Conservation (phyloP, 768 basidiomycete genomes). For the Russula sp. region DNA sequence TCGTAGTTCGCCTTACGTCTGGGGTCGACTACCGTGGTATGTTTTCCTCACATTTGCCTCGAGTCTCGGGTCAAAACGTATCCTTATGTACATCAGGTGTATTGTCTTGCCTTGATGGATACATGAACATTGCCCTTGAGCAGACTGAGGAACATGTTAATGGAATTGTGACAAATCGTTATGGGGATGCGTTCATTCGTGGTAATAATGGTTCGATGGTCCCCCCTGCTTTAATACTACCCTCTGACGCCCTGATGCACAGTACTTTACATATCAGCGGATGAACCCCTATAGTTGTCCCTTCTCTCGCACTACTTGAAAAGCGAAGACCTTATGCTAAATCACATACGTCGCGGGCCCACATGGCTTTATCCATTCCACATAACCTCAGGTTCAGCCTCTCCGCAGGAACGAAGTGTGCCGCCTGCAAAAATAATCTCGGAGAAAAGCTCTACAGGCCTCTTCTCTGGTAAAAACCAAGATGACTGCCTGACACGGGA, state of each 20-base stretch:
- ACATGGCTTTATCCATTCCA: not conserved
- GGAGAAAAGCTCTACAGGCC: not conserved
- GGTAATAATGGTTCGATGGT: slow-evolving; percentile 74
- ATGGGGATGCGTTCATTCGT: slow-evolving; percentile 93
- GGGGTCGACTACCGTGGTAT: slow-evolving; percentile 18
- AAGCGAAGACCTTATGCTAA: not conserved
- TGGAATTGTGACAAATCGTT: slow-evolving; percentile 78
- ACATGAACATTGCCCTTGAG: slow-evolving; percentile 98
- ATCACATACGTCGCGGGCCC: not conserved
- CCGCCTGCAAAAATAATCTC: not conserved
- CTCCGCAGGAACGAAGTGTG: not conserved
- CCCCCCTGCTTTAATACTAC: not conserved
- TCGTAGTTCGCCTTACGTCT: slow-evolving; percentile 69
- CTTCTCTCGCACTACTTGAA: not conserved
- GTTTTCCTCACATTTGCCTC: slow-evolving; percentile 8
- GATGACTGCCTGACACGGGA: not conserved
- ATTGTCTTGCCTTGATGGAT: slow-evolving; percentile 92
- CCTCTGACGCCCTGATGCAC: slow-evolving; percentile 1
- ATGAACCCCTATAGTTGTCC: slow-evolving; percentile 4
- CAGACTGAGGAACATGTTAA: slow-evolving; percentile 95
- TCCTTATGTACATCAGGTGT: slow-evolving; percentile 50
- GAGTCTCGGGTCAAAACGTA: not conserved
- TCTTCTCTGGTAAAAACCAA: not conserved
- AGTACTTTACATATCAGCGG: slow-evolving; percentile 57
- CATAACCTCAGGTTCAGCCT: not conserved